Conservation (phyloP, 1,139 yeast genomes). For the Ashbya aceris region DNA sequence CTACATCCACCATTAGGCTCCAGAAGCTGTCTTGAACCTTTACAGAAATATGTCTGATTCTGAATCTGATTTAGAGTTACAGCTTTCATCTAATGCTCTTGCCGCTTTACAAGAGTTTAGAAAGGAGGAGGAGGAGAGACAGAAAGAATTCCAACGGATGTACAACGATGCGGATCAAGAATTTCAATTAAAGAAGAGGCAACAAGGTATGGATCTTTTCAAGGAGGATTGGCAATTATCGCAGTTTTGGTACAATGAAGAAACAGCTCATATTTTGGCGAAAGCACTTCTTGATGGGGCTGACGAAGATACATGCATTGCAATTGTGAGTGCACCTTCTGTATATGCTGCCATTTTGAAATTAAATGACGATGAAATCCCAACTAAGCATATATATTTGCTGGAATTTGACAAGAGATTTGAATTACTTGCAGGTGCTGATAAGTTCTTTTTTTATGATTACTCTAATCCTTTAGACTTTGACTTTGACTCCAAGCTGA, state of each 20-base stretch:
- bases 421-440: constrained; percentile 57
- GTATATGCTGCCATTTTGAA: constrained; percentile 76
- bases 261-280: constrained; percentile 60
- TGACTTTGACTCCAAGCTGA: constrained; percentile 47
- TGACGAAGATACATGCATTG: constrained; percentile 56
- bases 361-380: constrained; percentile 41
- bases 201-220: constrained; percentile 52
- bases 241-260: constrained; percentile 79
- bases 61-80: constrained; percentile 21
- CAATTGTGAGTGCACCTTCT: constrained; percentile 82
- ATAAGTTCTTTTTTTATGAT: constrained; percentile 64
- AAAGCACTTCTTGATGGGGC: constrained; percentile 70
- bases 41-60: constrained; percentile 10
- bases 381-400: constrained; percentile 60
- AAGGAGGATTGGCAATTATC: constrained; percentile 91
- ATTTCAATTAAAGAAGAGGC: constrained; percentile 27
- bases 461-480: constrained; percentile 58
- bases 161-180: constrained; percentile 48
- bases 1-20: no score
- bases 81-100: constrained; percentile 58
- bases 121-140: constrained; percentile 53
- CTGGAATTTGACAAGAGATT: constrained; percentile 75
- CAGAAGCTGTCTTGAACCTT: neutral
- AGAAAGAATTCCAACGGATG: constrained; percentile 50
- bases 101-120: constrained; percentile 71